Percentiles rank a stretch among this genome's conserved stretches.
These are phyloP conservation scores for Aureobasidium sp. DNA, from an alignment of 2,329 filamentous ascomycete species.

Conservation along the genomic window DNA sequence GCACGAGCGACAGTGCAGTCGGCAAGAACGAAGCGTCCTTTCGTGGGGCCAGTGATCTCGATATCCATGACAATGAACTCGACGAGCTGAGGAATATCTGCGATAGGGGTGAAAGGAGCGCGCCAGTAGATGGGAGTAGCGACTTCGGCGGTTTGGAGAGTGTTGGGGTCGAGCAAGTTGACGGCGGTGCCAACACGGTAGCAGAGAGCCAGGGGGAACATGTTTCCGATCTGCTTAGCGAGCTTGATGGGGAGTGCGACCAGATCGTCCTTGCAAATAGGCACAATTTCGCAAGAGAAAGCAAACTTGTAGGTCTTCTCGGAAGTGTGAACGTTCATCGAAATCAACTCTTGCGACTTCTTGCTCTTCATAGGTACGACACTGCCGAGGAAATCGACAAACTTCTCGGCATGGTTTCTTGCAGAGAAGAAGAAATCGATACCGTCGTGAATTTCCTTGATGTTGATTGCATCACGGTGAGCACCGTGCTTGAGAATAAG, in stretches of 20 bases:
- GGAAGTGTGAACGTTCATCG: slow-evolving; percentile 83
- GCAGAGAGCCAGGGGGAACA: slow-evolving; percentile 78
- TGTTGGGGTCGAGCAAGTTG: slow-evolving; percentile 83
- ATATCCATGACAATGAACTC: slow-evolving; percentile 97
- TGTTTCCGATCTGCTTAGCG: slow-evolving; percentile 81
- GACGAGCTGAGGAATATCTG: slow-evolving; percentile 75
- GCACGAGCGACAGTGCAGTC: slow-evolving; percentile 85
- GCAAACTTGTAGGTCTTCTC: slow-evolving; percentile 93
- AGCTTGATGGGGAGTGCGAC: slow-evolving; percentile 88
- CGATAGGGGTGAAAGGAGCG: slow-evolving; percentile 73
- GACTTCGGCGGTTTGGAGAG: slow-evolving; percentile 84
- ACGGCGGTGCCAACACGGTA: slow-evolving; percentile 82
- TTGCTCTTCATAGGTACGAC: slow-evolving; percentile 72
- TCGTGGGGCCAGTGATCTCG: slow-evolving; percentile 61
- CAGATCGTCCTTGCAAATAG: slow-evolving; percentile 94
- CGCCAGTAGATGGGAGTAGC: slow-evolving; percentile 83
- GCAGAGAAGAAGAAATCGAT: slow-evolving; percentile 93
- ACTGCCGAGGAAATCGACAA: slow-evolving; percentile 82
- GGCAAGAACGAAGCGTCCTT: slow-evolving; percentile 75
- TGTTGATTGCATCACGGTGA: slow-evolving; percentile 91
- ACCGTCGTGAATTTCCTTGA: slow-evolving; percentile 92
- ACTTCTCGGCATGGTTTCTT: slow-evolving; percentile 84
- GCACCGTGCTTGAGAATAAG: slow-evolving; percentile 90
- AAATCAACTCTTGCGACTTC: slow-evolving; percentile 89
- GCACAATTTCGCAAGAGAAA: slow-evolving; percentile 81